These are phyloP conservation scores for Zalaria obscura DNA, from an alignment of 2,329 filamentous ascomycete genomes.

Conservation along the genomic window DNA sequence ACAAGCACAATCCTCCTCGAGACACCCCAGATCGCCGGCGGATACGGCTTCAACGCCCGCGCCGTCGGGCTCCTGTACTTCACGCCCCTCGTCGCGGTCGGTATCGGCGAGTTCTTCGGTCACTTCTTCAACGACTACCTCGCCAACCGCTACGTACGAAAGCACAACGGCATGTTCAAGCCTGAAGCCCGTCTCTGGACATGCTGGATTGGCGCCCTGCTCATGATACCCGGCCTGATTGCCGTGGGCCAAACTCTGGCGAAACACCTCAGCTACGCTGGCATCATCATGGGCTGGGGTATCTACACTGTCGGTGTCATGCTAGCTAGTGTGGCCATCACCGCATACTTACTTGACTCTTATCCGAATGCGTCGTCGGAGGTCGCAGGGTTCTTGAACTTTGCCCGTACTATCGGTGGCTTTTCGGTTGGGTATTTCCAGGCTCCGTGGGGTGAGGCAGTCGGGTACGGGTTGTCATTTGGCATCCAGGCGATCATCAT, in stretches of 20 bases:
- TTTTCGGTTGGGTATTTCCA: constrained; percentile 23
- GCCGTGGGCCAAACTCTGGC: constrained; percentile 19
- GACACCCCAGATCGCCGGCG: not conserved
- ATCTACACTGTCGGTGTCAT: constrained; percentile 6
- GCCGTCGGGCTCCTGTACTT: constrained; percentile 6
- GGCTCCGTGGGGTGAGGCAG: constrained; percentile 17
- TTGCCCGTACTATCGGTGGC: constrained; percentile 15
- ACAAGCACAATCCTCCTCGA: constrained; percentile 1
- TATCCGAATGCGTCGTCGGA: constrained; percentile 19
- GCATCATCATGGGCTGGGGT: constrained; percentile 18
- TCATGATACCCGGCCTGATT: constrained; percentile 19
- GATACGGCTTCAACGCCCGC: constrained; percentile 1
- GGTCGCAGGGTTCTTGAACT: constrained; percentile 19
- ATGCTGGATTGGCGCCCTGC: constrained; percentile 16
- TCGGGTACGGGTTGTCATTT: constrained; percentile 17
- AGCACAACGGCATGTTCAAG: constrained; percentile 13
- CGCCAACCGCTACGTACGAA: constrained; percentile 16
- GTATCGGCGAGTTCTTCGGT: constrained; percentile 18
- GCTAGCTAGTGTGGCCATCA: constrained; percentile 17
- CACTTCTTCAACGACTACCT: constrained; percentile 24
- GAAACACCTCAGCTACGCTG: constrained; percentile 18
- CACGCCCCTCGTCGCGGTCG: constrained; percentile 20
- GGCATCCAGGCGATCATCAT: constrained; percentile 17
- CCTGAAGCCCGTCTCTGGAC: constrained; percentile 20
- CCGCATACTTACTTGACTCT: constrained; percentile 19